Conservation (phyloP, 257 asterid species). For the Mitragyna speciosa region DNA sequence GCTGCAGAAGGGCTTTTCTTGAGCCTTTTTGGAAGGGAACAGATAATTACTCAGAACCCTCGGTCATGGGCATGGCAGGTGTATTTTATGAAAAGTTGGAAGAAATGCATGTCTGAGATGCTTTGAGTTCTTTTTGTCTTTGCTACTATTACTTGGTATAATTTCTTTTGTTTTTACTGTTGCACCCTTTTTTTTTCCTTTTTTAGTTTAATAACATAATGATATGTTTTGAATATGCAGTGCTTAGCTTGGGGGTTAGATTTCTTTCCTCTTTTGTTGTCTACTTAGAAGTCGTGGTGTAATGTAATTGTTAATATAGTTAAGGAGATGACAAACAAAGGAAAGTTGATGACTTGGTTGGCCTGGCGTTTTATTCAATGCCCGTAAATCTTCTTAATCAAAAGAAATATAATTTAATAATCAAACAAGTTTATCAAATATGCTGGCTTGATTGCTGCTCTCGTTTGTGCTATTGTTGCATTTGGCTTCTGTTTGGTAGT, state of each 20-base stretch:
- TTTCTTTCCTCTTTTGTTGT: constrained; percentile 25
- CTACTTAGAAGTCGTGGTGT: constrained; percentile 26
- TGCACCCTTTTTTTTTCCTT: not conserved
- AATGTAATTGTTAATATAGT: constrained; percentile 39
- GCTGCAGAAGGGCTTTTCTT: constrained; percentile 68
- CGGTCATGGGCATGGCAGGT: constrained; percentile 15
- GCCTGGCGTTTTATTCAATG: not conserved
- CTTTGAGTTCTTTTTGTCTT: constrained; percentile 38
- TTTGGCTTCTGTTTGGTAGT: not conserved
- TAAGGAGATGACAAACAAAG: constrained; percentile 29
- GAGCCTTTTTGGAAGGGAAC: constrained; percentile 24
- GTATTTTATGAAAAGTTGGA: not conserved
- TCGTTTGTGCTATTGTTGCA: not conserved
- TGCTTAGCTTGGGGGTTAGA: constrained; percentile 32
- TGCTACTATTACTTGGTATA: constrained; percentile 20
- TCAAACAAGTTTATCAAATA: not conserved
- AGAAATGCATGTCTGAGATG: constrained; percentile 28
- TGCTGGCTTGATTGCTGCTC: not conserved
- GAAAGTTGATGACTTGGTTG: constrained; percentile 25
- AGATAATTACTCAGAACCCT: constrained; percentile 10
- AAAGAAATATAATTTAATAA: not conserved
- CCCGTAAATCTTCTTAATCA: not conserved
- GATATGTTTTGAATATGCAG: constrained; percentile 31
- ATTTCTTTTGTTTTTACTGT: constrained; percentile 28
- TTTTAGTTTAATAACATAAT: constrained; percentile 34